Base-by-base conservation (phyloP, 2,329 filamentous ascomycete species). In the Colletotrichum liriopes region DNA sequence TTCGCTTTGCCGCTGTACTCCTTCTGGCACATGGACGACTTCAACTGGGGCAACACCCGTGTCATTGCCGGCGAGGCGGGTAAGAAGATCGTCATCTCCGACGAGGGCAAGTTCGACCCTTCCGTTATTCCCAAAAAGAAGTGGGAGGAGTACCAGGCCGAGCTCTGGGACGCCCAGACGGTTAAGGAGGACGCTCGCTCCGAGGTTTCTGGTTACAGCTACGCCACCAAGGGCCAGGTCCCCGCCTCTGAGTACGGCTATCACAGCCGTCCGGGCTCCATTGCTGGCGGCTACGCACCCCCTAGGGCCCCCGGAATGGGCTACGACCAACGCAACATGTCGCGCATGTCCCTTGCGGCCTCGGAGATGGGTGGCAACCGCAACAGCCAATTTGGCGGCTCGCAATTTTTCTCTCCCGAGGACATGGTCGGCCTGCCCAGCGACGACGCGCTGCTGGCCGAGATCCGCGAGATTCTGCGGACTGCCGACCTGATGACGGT, bases 11-110 rank as follows among this genome's bases (percentile, higher is more conserved):
- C 96, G 0, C 85, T 99, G 37, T 98, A 98, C 82, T 89, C 96
- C 61, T 99, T 99, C 89, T 99, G 96, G 96, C 90, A 98, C 85
- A 98, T 98, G 96, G 96, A 99, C 82, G 96, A 99, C 84, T 99
- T 99, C 90, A 94, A 93, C 78, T 99, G 96, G 96, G 96, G 96
- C 84, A 99, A 98, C 84, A 99, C 96, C 51, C 96, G 96, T 91
- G 91, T 99, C 70, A 95, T 99, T 75, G 96, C 94, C 9, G 96
- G 96, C 81, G 96, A 99, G 81, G 92, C 93, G 82, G 96, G 96
- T 75, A 93, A 94, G 81, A 96, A 98, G 87, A 86, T 98, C 74
- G 91, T 99, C 77, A 93, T 99, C 76, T 94, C 95, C 1, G 96
- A 99, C 81, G 96, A 99, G 85, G 96, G 96, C 86, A 98, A 98